These are phyloP conservation scores for Podospora bellae-mahoneyi DNA, from an alignment of 495 filamentous ascomycete genomes.

Conservation along the genomic window DNA sequence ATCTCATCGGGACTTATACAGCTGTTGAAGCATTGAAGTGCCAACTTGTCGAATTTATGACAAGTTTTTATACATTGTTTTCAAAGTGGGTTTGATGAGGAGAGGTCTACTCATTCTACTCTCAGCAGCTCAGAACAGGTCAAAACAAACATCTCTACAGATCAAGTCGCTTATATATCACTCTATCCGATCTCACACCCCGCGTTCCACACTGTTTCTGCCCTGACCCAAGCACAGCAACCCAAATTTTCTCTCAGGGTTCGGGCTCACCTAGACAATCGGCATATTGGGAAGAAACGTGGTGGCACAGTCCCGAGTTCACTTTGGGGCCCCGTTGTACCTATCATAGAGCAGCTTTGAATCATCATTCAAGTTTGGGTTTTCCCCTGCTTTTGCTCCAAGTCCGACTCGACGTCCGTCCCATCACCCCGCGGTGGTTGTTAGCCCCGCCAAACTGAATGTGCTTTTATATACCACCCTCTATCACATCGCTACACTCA, in stretches of 20 bases:
- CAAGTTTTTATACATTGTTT: too few relatives aligned
- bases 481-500: too few relatives aligned
- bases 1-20: too few relatives aligned
- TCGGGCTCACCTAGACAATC: not conserved
- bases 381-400: not conserved
- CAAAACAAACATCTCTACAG: too few relatives aligned
- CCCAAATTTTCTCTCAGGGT: slow-evolving; percentile 3
- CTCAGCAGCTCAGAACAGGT: too few relatives aligned
- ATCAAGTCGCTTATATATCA: not conserved
- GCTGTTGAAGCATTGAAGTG: too few relatives aligned
- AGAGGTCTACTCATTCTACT: too few relatives aligned
- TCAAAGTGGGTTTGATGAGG: too few relatives aligned
- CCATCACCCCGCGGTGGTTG: slow-evolving; percentile 1
- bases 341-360: not conserved
- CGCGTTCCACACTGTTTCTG: not conserved
- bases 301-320: not conserved
- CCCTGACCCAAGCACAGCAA: not conserved
- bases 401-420: not conserved
- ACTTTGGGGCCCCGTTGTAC: not conserved
- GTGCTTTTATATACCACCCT: too few relatives aligned
- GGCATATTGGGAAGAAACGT: not conserved
- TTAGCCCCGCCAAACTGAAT: slow-evolving; percentile 1
- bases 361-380: not conserved
- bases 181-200: not conserved
- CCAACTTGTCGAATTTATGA: too few relatives aligned